phyloP scores from a whole-genome alignment of 2,329 filamentous ascomycete species.

The Claviceps spartinae region DNA sequence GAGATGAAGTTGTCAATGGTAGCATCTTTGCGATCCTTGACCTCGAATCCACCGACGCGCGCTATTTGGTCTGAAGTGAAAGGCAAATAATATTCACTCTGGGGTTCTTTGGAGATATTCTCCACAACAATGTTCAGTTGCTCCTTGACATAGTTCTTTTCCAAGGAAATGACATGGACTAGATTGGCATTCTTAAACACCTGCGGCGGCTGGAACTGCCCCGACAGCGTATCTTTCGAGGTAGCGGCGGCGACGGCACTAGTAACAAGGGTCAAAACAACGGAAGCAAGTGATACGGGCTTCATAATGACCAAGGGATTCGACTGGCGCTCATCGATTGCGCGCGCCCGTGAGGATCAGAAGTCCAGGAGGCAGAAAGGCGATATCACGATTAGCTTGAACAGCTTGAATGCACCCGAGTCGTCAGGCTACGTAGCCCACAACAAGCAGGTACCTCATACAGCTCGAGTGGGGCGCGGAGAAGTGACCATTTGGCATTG shows the following conservation, averaged over 20 bases:
- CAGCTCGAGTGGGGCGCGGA: background rate
- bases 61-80: conserved; percentile 66
- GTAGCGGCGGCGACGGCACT: conserved; percentile 33
- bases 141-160: conserved; percentile 85
- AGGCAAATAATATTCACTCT: conserved; percentile 82
- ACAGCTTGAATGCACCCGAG: background rate
- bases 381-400: background rate
- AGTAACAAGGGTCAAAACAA: conserved; percentile 44
- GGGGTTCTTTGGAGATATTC: conserved; percentile 66
- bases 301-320: conserved; percentile 24
- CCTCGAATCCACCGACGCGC: conserved; percentile 74
- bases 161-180: conserved; percentile 77
- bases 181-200: conserved; percentile 91
- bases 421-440: conserved; percentile 6
- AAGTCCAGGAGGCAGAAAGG: conserved; percentile 6
- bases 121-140: conserved; percentile 88
- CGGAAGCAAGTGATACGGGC: conserved; percentile 36
- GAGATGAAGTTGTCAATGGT: conserved; percentile 53
- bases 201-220: conserved; percentile 69
- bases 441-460: background rate
- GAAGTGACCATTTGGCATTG: conserved; percentile 1
- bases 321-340: conserved; percentile 20
- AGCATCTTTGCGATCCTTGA: conserved; percentile 77
- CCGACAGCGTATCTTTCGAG: conserved; percentile 45
- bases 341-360: conserved; percentile 11